Conservation (phyloP, 2,329 filamentous ascomycete species). For the Davidsoniella eucalypti region DNA sequence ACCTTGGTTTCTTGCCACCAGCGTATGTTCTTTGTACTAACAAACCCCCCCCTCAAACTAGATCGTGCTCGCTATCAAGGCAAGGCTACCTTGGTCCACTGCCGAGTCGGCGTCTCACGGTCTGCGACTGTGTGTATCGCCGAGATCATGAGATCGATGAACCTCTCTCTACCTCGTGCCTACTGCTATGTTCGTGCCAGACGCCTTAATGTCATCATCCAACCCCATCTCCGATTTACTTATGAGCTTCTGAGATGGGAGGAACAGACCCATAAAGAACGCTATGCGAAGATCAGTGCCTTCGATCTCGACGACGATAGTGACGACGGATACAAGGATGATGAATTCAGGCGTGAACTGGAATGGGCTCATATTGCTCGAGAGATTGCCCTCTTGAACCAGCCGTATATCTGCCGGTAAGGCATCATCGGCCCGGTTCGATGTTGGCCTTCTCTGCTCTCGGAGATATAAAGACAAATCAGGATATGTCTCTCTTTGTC, state of each 20-base stretch:
- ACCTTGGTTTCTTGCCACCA: too few relatives aligned
- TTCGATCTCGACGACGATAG: background rate
- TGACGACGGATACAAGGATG: constrained; percentile 1
- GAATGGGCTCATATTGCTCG: constrained; percentile 82
- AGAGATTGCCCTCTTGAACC: constrained; percentile 91
- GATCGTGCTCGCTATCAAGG: constrained; percentile 62
- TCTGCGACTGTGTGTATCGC: constrained; percentile 97
- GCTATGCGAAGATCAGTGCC: constrained; percentile 22
- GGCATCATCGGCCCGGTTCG: too few relatives aligned
- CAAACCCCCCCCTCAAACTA: constrained; percentile 21
- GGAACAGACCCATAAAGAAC: constrained; percentile 39
- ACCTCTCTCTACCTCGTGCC: constrained; percentile 73
- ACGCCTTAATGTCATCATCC: constrained; percentile 91
- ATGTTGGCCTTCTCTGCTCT: too few relatives aligned
- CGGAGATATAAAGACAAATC: too few relatives aligned
- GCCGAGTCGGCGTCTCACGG: constrained; percentile 84
- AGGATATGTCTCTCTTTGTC: too few relatives aligned
- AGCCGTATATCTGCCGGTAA: constrained; percentile 44
- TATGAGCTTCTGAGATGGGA: constrained; percentile 97
- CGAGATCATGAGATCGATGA: constrained; percentile 79
- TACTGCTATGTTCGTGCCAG: constrained; percentile 94
- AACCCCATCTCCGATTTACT: constrained; percentile 85
- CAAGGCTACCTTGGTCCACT: constrained; percentile 84
- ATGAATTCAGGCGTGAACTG: constrained; percentile 42
- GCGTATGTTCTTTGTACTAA: background rate